Evolutionary conservation across 2,329 filamentous ascomycete species (phyloP), one percentile per base, ranked within the genome.

Genomic region (Epicoccum sorghinum): DNA sequence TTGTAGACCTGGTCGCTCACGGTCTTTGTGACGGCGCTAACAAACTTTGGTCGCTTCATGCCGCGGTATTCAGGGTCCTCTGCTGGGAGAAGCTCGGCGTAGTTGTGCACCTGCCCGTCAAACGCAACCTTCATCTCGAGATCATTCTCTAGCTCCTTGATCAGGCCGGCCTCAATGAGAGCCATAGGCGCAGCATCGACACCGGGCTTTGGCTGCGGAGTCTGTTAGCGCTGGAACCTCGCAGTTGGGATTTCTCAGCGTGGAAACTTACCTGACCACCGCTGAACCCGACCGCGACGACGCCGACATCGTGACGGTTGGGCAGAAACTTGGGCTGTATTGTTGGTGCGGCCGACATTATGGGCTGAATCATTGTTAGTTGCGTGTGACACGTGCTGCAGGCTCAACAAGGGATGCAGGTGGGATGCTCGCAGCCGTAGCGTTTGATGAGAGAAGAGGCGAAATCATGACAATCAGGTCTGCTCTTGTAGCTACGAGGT

Each of bases 261-360:
- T 29, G 27, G 4, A 32, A 38, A 54, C 82, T 66, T 86, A 95
- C 92, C 86, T 97, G 95, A 52, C 95, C 95, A 63, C 93, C 93
- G 48, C 92, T 96, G 81, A 98, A 99, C 59, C 93, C 93, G 33
- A 98, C 95, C 44, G 93, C 92, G 33, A 98, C 91, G 52, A 99
- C 85, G 59, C 93, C 95, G 61, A 99, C 83, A 70, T 98, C 88
- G 70, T 90, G 83, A 29, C 87, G 85, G 71, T 88, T 83, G 60
- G 88, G 82, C 65, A 98, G 88, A 80, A 97, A 98, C 71, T 89
- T 92, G 57, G 85, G 82, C 43, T 79, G 71, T 58, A 87, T 81
- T 6, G 83, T 84, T 4, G 85, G 81, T 29, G 85, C 83, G 50
- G 78, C 77, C 30, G 82, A 83, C 81, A 84, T 84, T 12, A 35